Evolutionary conservation across 495 filamentous ascomycete genomes (phyloP).

Genomic region (Podospora fimiseda): DNA sequence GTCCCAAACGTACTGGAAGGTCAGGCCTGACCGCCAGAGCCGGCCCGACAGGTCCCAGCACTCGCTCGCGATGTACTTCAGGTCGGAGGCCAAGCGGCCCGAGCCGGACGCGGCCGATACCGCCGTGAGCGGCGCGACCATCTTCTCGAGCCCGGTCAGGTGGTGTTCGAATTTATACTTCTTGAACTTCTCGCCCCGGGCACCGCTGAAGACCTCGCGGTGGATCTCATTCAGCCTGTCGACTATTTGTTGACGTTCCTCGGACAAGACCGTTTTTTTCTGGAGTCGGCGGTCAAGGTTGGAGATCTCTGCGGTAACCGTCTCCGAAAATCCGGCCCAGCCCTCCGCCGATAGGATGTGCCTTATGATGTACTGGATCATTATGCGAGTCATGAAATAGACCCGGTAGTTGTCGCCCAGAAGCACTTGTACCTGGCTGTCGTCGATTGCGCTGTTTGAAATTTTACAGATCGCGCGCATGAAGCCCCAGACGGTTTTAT

Average conservation of each 20-base stretch:
- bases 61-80: slow-evolving; percentile 17
- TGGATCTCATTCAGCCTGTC: slow-evolving; percentile 18
- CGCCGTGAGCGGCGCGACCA: slow-evolving; percentile 10
- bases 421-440: slow-evolving; percentile 18
- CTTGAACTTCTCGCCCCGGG: slow-evolving; percentile 12
- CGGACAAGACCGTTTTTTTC: slow-evolving; percentile 9
- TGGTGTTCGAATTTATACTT: slow-evolving; percentile 17
- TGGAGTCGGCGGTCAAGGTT: slow-evolving; percentile 11
- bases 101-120: slow-evolving; percentile 12
- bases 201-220: slow-evolving; percentile 6
- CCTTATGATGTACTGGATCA: slow-evolving; percentile 24
- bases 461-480: slow-evolving; percentile 20
- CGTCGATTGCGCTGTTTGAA: slow-evolving; percentile 8
- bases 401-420: slow-evolving; percentile 21
- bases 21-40: slow-evolving; percentile 20
- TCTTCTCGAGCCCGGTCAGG: slow-evolving; percentile 20
- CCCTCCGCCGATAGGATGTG: slow-evolving; percentile 20
- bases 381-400: slow-evolving; percentile 27
- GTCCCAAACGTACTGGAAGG: slow-evolving; percentile 29
- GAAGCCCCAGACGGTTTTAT: slow-evolving; percentile 24
- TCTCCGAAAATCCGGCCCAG: slow-evolving; percentile 19
- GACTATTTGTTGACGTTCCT: slow-evolving; percentile 25
- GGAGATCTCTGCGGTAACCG: slow-evolving; percentile 16
- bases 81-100: slow-evolving; percentile 25
- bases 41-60: slow-evolving; percentile 28